phyloP scores from a whole-genome alignment of 805 yeast genomes.

The Yamadazyma scolyti region DNA sequence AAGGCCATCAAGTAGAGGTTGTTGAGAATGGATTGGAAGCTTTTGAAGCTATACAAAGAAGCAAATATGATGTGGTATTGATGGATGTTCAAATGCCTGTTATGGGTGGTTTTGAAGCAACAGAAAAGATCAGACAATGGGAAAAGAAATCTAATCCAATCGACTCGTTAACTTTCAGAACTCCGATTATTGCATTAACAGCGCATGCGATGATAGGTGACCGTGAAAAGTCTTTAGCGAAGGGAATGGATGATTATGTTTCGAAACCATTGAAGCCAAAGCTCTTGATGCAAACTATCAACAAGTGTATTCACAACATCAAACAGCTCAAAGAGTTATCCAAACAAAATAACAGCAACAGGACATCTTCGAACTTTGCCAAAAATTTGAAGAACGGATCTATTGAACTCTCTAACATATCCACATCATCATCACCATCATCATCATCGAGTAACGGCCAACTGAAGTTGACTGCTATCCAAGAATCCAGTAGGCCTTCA shows the following conservation, averaged over 20 bases:
- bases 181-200: constrained; percentile 86
- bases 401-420: constrained; percentile 16
- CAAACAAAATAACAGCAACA: constrained; percentile 41
- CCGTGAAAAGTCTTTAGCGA: constrained; percentile 78
- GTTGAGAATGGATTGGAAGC: constrained; percentile 87
- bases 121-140: constrained; percentile 83
- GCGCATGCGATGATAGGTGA: constrained; percentile 96
- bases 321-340: constrained; percentile 58
- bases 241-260: constrained; percentile 90
- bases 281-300: constrained; percentile 76
- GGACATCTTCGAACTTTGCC: constrained; percentile 45
- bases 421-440: constrained; percentile 7
- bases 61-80: constrained; percentile 72
- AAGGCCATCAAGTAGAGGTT: constrained; percentile 79
- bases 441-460: constrained; percentile 9
- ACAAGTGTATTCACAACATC: constrained; percentile 73
- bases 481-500: constrained; percentile 11
- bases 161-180: constrained; percentile 64
- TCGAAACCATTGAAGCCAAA: constrained; percentile 87
- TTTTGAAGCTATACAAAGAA: constrained; percentile 64
- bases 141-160: constrained; percentile 74
- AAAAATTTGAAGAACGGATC: constrained; percentile 38
- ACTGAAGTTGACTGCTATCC: background rate
- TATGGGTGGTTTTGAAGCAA: constrained; percentile 93
- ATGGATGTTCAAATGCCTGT: constrained; percentile 97